Evolutionary conservation across 2,329 filamentous ascomycete species (phyloP), one percentile per base, ranked within the genome.

Genomic region (Penicillium hordei): DNA sequence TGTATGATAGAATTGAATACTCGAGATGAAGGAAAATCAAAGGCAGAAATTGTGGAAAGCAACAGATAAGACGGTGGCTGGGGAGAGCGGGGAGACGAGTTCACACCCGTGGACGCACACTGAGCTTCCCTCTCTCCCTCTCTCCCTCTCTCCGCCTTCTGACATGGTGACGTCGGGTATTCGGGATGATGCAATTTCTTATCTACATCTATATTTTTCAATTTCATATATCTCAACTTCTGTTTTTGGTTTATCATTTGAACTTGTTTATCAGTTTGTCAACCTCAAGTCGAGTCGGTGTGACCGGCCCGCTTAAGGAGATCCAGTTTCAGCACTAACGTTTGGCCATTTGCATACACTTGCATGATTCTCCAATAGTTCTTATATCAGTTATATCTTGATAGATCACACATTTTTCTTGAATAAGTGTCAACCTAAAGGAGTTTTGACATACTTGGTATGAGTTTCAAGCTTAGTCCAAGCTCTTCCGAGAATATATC

Each of bases 111-210:
- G 44, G 44, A 34, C 46, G 40, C 57, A 48, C 56, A 51, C 19
- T 42, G 27, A 56, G 44, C 21, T 55, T 40, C 52, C 58, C 57
- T 58, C 51, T 56, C 52, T 58, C 53, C n/a, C n/a, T 57, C 58
- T 57, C 53, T 56, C 53, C 50, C 60, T 57, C 56, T 60, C 60
- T 61, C 58, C 62, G 62, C 62, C 60, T 61, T 63, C 52, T 43
- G 60, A 54, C 49, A 45, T 49, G 34, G 60, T 65, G 64, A 66
- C 64, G 63, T 63, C 60, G 58, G 36, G 46, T 42, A 59, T 38
- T 64, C 46, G 48, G 27, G 39, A 64, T 63, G 63, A 65, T 65
- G 62, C 59, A 63, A 60, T 49, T 23, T 12, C 27, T 29, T 25
- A 38, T 38, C 23, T 33, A 29, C 13, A 15, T 27, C 23, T 40